A percentile compares a stretch with the other conserved stretches of the same genome.
phyloP scores from a whole-genome alignment of 495 filamentous ascomycete genomes.

The Bombardia bombarda region DNA sequence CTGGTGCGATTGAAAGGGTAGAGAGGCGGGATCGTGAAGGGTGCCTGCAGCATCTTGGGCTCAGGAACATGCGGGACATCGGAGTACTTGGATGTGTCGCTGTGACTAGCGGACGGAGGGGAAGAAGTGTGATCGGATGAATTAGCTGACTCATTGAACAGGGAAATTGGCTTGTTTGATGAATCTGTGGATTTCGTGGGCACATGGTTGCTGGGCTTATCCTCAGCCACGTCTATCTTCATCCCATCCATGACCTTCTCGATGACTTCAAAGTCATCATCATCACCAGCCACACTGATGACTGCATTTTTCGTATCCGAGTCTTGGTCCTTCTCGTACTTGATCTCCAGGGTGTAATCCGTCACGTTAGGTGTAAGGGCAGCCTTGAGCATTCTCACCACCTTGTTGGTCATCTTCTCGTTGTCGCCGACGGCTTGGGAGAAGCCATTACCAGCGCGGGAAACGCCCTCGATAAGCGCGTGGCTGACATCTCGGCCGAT shows the following conservation, averaged over 20 bases:
- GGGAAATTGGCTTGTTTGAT: constrained; percentile 41
- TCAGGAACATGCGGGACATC: constrained; percentile 40
- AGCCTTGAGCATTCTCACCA: constrained; percentile 65
- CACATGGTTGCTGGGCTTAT: constrained; percentile 1
- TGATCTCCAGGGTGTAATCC: constrained; percentile 53
- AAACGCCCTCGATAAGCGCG: constrained; percentile 58
- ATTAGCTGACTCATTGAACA: constrained; percentile 47
- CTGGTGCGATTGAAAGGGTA: constrained; percentile 55
- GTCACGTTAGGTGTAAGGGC: constrained; percentile 53
- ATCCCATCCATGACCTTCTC: constrained; percentile 44
- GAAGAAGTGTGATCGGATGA: too few relatives aligned
- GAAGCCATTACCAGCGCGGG: constrained; percentile 59
- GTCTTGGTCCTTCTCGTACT: constrained; percentile 36
- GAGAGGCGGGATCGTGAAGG: constrained; percentile 52
- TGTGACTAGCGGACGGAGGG: too few relatives aligned
- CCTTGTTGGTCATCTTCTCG: constrained; percentile 54
- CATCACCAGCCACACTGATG: constrained; percentile 18
- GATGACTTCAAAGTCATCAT: constrained; percentile 50
- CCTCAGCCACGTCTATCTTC: constrained; percentile 14
- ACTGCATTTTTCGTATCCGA: too few relatives aligned
- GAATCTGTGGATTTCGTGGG: background rate
- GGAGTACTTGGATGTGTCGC: constrained; percentile 26
- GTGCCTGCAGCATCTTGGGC: constrained; percentile 55
- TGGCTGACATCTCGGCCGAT: constrained; percentile 56
- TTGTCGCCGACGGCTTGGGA: constrained; percentile 49